Evolutionary conservation across 345 rosid species (phyloP).

Genomic region (Clarkia xantiana): DNA sequence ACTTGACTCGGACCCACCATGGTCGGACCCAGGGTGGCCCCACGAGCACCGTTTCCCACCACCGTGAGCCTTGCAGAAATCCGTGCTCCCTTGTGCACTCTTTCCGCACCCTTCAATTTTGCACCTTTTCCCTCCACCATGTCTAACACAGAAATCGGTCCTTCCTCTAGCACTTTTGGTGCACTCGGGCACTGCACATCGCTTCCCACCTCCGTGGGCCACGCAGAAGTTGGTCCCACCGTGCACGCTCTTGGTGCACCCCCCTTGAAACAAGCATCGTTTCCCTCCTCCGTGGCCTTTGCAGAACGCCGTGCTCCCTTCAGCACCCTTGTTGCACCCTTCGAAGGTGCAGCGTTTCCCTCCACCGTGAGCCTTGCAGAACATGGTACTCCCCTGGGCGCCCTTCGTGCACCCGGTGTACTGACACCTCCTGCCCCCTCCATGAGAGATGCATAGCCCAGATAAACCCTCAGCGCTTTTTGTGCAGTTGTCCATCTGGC

Average conservation of each 20-base stretch:
- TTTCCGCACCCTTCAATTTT: conserved; percentile 74
- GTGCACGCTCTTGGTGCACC: conserved; percentile 89
- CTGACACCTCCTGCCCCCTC: conserved; percentile 93
- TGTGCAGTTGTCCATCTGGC: conserved; percentile 76
- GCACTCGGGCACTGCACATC: conserved; percentile 76
- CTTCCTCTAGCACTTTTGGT: conserved; percentile 98
- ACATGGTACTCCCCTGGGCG: conserved; percentile 97
- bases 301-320: conserved; percentile 93
- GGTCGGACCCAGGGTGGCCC: conserved; percentile 78
- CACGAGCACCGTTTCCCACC: conserved; percentile 94
- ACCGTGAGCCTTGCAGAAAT: conserved; percentile 95
- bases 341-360: conserved; percentile 73
- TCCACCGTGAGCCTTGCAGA: conserved; percentile 97
- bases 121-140: conserved; percentile 99
- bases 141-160: conserved; percentile 85
- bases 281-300: conserved; percentile 99
- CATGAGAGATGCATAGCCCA: conserved; percentile 91
- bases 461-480: conserved; percentile 96
- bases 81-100: conserved; percentile 97
- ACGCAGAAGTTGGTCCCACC: conserved; percentile 98
- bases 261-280: conserved; percentile 77
- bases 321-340: conserved; percentile 92
- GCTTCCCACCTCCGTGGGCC: conserved; percentile 96
- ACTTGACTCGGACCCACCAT: conserved; percentile 31
- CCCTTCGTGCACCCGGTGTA: conserved; percentile 73